These are phyloP conservation scores for Trichosanthes truncata DNA, from an alignment of 306 rosid genomes.

Conservation along the genomic window DNA sequence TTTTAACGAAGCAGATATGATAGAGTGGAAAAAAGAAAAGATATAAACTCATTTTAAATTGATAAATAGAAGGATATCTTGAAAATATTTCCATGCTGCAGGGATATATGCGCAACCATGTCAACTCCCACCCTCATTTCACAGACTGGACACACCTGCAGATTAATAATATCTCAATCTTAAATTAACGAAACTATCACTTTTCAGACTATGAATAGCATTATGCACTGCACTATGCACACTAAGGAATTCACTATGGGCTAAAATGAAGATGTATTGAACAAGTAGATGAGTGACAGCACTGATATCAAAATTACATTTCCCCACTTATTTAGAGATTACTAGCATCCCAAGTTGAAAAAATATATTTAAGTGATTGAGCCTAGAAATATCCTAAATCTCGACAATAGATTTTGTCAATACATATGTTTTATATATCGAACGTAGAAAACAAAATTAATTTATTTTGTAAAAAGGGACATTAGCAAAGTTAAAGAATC, in stretches of 20 bases:
- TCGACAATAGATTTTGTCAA: neutral
- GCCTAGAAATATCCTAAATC: neutral
- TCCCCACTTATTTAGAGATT: neutral
- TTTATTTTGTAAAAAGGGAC: neutral
- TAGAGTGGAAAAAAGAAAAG: neutral
- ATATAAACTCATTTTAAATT: neutral
- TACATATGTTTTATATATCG: neutral
- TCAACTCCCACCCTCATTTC: constrained; percentile 90
- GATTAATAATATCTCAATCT: neutral
- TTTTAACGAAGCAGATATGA: neutral
- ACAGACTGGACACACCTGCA: constrained; percentile 97
- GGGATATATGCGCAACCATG: constrained; percentile 93
- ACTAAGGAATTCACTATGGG: neutral
- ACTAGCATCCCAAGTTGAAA: neutral
- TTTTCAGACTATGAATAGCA: neutral
- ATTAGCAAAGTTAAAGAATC: neutral
- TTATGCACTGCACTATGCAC: neutral
- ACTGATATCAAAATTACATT: neutral
- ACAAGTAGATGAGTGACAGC: neutral
- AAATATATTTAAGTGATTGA: neutral
- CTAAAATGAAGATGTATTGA: neutral
- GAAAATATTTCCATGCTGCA: constrained; percentile 87
- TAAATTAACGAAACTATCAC: neutral
- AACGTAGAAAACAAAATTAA: neutral
- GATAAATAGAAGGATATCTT: constrained; percentile 67